Evolutionary conservation across 129 eudicot genomes (phyloP).

Genomic region (Centaurea solstitialis): DNA sequence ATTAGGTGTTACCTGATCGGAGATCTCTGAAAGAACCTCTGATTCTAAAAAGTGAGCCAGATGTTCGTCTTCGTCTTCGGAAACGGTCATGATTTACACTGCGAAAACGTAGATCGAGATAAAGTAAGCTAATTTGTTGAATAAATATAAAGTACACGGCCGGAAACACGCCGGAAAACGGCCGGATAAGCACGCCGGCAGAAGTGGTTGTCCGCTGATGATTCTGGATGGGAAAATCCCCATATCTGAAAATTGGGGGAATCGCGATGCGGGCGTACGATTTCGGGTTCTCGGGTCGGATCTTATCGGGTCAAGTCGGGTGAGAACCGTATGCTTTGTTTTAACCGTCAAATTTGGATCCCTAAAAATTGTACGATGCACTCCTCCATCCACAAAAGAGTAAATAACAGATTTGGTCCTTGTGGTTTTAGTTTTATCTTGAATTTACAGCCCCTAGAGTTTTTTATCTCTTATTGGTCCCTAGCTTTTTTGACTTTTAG

Average conservation of each 20-base stretch:
- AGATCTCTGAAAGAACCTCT: constrained; percentile 64
- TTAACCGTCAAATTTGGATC: neutral
- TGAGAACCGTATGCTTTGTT: neutral
- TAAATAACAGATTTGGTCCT: too few species aligned
- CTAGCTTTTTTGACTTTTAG: too few species aligned
- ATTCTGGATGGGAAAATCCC: constrained; percentile 16
- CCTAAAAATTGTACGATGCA: neutral
- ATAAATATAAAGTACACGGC: neutral
- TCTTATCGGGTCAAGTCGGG: neutral
- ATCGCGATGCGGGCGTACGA: constrained; percentile 15
- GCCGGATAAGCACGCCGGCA: constrained; percentile 31
- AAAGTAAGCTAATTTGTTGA: neutral
- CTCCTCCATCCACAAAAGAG: neutral
- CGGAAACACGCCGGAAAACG: constrained; percentile 4
- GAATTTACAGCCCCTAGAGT: too few species aligned
- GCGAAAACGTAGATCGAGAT: neutral
- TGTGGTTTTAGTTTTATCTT: too few species aligned
- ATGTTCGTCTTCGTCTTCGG: constrained; percentile 71
- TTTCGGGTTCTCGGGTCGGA: constrained; percentile 18
- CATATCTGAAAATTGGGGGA: constrained; percentile 19
- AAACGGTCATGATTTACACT: constrained; percentile 36
- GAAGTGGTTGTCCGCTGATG: constrained; percentile 23
- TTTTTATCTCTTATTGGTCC: too few species aligned
- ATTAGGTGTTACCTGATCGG: constrained; percentile 56
- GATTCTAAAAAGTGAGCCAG: constrained; percentile 80